Base-by-base conservation (phyloP, 2,329 filamentous ascomycete genomes). In the Orbilia ellipsospora region DNA sequence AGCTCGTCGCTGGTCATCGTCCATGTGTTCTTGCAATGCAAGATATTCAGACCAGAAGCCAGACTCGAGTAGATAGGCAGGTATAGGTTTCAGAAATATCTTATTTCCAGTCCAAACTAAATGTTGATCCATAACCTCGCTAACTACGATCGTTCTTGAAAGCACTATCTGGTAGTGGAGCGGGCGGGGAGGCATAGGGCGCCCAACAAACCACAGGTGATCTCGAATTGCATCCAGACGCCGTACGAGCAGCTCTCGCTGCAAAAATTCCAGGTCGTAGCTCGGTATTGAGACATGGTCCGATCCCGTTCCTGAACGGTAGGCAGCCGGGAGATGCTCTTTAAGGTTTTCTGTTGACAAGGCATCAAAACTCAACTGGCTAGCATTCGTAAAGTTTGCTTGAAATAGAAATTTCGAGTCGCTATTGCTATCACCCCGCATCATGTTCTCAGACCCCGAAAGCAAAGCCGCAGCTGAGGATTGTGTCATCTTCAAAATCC, bases 11-110 rank as follows among this genome's bases (percentile, higher is more conserved):
- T 69, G 51, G 23, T 23, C 42, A 5, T 20, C 20, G 12, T 68
- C 70, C 63, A 68, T 59, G 15, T 48, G 45, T 8, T 57, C 63
- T 18, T 51, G 42, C 15, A 12, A 60, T 13, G 23, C 4, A 28
- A 74, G 42, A n/a, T 68, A 40, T 6, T 23, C 42, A 8, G 59
- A 15, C 78, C 84, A 83, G 83, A 77, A 84, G 82, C 13, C 78
- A 65, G 10, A 80, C 79, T 28, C 80, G 0, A 85, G 79, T 0
- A 85, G 79, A 56, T 81, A 85, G 0, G 78, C 67, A 0, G 85
- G 85, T 7, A 81, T 57, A 3, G 80, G 81, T 44, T 81, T 82
- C 20, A 82, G 70, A 52, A 79, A 81, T 16, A 81, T 79, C 10
- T 77, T 78, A 20, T 75, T 60, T 36, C 79, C 59, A 16, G 69